These are phyloP conservation scores for Amanita subjunquillea DNA, from an alignment of 768 basidiomycete genomes.

Conservation along the genomic window DNA sequence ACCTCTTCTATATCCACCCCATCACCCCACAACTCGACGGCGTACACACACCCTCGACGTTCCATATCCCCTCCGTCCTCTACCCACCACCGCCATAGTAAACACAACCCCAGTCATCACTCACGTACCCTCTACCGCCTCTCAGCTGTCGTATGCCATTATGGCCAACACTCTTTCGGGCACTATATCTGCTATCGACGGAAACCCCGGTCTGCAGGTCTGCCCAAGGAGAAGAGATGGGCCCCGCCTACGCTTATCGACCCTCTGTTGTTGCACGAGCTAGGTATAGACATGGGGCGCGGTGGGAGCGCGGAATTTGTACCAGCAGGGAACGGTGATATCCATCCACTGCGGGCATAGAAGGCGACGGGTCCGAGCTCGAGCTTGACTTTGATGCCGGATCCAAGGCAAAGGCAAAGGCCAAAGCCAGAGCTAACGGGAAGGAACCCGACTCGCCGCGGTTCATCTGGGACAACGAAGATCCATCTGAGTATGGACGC, in stretches of 20 bases:
- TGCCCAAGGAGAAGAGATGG: conserved; percentile 23
- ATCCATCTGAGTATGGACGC: conserved; percentile 14
- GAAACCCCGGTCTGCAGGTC: conserved; percentile 47
- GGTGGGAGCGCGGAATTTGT: background rate
- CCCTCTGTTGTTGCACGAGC: conserved; percentile 36
- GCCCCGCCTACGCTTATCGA: conserved; percentile 22
- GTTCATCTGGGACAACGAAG: conserved; percentile 51
- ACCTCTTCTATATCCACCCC: conserved; percentile 64
- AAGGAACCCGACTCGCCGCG: conserved; percentile 9
- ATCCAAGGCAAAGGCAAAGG: conserved; percentile 3
- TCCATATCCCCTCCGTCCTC: conserved; percentile 48
- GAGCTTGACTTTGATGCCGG: background rate
- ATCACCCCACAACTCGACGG: conserved; percentile 24
- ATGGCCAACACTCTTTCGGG: conserved; percentile 85
- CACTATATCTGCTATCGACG: conserved; percentile 91
- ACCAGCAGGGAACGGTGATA: background rate
- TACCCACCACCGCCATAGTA: background rate
- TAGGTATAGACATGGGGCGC: conserved; percentile 21
- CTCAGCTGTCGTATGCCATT: conserved; percentile 83
- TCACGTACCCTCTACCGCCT: conserved; percentile 80
- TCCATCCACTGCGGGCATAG: no score
- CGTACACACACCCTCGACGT: conserved; percentile 3
- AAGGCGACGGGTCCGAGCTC: background rate
- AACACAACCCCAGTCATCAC: conserved; percentile 5
- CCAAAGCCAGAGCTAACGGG: conserved; percentile 1